A percentile compares a stretch with the other conserved stretches of the same genome.
Conservation (phyloP, 371 early-diverging fungal species). For the Circinella umbellata region DNA sequence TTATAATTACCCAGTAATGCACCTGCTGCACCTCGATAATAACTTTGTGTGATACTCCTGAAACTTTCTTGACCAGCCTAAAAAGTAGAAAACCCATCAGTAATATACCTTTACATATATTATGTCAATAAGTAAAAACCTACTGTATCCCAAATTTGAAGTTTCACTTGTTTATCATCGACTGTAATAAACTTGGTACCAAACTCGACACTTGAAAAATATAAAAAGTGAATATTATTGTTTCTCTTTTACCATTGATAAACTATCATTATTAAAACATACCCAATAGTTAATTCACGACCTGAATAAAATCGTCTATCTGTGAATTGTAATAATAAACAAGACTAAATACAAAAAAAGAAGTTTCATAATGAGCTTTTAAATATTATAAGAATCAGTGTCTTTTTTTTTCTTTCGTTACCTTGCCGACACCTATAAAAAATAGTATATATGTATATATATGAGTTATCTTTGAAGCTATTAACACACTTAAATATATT, state of each 20-base stretch:
- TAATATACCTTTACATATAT: conserved; percentile 6
- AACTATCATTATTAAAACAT: conserved; percentile 11
- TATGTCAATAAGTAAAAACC: conserved; percentile 24
- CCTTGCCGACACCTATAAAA: conserved; percentile 33
- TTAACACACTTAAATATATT: background rate
- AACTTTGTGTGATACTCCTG: conserved; percentile 94
- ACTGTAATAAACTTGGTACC: conserved; percentile 82
- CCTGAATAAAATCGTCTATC: conserved; percentile 84
- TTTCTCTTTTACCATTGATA: too few relatives aligned
- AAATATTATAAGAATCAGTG: background rate
- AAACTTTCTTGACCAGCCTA: conserved; percentile 96
- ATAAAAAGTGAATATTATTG: background rate
- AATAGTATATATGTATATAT: background rate
- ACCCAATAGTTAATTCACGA: conserved; percentile 89
- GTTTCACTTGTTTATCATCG: conserved; percentile 85
- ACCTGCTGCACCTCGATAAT: conserved; percentile 97
- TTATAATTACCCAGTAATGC: conserved; percentile 52
- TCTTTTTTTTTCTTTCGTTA: conserved; percentile 5
- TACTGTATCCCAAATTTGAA: conserved; percentile 99
- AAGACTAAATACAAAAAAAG: conserved; percentile 56
- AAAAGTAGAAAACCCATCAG: conserved; percentile 28
- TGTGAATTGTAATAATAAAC: conserved; percentile 82
- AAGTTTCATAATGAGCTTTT: too few relatives aligned
- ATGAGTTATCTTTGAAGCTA: background rate
- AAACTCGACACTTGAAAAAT: conserved; percentile 71